A percentile compares a stretch with the other conserved stretches of the same genome.
Evolutionary conservation across 306 rosid species (phyloP).

Genomic region (Lagenaria siceraria): DNA sequence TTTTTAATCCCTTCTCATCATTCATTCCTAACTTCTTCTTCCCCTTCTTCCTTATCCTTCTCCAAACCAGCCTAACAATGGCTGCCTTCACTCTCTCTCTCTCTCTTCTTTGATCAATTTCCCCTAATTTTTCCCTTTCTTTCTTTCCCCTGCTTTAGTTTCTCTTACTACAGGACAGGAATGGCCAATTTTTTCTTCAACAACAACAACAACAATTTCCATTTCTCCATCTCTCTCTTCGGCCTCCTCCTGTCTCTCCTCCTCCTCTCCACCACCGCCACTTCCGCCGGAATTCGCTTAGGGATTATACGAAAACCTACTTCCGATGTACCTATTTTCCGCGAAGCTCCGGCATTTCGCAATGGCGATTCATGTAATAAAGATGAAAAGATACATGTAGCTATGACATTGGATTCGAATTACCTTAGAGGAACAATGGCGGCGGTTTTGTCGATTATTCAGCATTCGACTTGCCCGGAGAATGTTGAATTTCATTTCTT

Average conservation of each 20-base stretch:
- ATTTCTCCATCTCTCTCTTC: constrained; percentile 2
- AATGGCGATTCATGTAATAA: constrained; percentile 38
- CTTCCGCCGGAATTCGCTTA: constrained; percentile 20
- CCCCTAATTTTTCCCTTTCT: background rate
- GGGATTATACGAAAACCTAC: constrained; percentile 38
- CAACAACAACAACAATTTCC: background rate
- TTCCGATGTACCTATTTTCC: constrained; percentile 29
- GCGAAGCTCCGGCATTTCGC: constrained; percentile 64
- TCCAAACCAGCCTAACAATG: constrained; percentile 27
- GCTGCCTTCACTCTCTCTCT: constrained; percentile 22
- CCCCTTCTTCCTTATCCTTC: constrained; percentile 16
- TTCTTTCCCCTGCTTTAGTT: constrained; percentile 16
- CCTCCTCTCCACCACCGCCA: background rate
- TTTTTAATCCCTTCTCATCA: background rate
- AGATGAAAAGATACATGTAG: constrained; percentile 42
- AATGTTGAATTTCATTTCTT: constrained; percentile 63
- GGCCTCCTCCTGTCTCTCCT: constrained; percentile 60
- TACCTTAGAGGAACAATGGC: constrained; percentile 79
- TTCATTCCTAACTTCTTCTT: constrained; percentile 19
- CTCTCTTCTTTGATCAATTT: constrained; percentile 5
- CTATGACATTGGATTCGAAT: constrained; percentile 80
- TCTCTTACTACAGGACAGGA: constrained; percentile 33
- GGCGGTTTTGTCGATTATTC: constrained; percentile 62
- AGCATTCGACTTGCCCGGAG: constrained; percentile 69
- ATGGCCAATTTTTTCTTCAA: constrained; percentile 40